Percentiles rank a stretch among this genome's conserved stretches.
These are phyloP conservation scores for Pseudoturritis turrita DNA, from an alignment of 345 rosid species.

Conservation along the genomic window DNA sequence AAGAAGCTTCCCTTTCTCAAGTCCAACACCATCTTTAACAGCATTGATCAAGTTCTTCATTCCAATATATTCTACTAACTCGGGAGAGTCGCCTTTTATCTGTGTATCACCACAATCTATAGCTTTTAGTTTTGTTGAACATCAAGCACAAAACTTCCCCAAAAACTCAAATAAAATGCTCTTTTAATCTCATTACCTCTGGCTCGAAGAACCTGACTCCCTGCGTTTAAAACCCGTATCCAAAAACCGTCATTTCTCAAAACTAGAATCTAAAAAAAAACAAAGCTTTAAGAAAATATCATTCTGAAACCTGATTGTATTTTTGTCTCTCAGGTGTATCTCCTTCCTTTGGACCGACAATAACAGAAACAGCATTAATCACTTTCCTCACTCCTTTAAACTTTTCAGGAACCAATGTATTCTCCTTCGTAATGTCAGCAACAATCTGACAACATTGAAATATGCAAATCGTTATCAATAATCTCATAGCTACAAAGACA, in stretches of 20 bases:
- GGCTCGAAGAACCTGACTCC: slow-evolving; percentile 98
- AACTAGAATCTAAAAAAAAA: background rate
- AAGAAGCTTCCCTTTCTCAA: slow-evolving; percentile 64
- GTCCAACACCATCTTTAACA: slow-evolving; percentile 63
- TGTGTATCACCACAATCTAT: slow-evolving; percentile 30
- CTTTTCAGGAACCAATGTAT: slow-evolving; percentile 54
- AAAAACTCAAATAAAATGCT: slow-evolving; percentile 5
- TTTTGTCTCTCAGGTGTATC: slow-evolving; percentile 95
- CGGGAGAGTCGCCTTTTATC: slow-evolving; percentile 97
- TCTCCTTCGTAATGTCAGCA: slow-evolving; percentile 76
- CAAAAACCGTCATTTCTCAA: background rate
- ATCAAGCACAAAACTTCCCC: background rate
- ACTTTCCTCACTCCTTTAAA: slow-evolving; percentile 89
- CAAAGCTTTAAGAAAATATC: background rate
- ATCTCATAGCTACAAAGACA: background rate
- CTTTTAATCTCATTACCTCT: slow-evolving; percentile 51
- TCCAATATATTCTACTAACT: slow-evolving; percentile 80
- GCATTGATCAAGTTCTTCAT: slow-evolving; percentile 87
- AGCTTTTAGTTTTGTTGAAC: background rate
- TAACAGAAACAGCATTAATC: slow-evolving; percentile 78
- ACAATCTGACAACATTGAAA: slow-evolving; percentile 46
- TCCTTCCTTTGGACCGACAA: slow-evolving; percentile 98
- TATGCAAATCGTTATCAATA: background rate
- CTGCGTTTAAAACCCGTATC: slow-evolving; percentile 38
- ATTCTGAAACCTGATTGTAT: slow-evolving; percentile 63